These are phyloP conservation scores for Scheffersomyces segobiensis DNA, from an alignment of 1,139 yeast species.

Conservation along the genomic window DNA sequence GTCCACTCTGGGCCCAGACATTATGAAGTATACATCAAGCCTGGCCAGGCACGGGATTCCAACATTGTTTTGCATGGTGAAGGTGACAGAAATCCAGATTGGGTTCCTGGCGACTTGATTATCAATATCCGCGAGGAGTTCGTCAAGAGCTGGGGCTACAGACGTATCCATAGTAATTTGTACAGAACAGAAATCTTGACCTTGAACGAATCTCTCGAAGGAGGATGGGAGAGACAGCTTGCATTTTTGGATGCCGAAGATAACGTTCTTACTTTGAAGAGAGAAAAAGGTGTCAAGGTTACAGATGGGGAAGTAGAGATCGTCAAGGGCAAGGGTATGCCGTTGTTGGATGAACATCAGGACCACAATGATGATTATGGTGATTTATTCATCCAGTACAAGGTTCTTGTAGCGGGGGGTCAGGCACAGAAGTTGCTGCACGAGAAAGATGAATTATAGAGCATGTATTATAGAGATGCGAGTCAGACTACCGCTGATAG, in stretches of 20 bases:
- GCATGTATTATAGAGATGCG: neutral
- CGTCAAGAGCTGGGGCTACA: slow-evolving; percentile 70
- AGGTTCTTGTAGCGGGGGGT: slow-evolving; percentile 52
- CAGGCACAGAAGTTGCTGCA: neutral
- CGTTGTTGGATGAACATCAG: slow-evolving; percentile 40
- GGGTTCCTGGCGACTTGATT: slow-evolving; percentile 76
- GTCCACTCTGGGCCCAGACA: slow-evolving; percentile 57
- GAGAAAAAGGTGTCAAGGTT: slow-evolving; percentile 54
- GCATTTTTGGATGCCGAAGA: slow-evolving; percentile 65
- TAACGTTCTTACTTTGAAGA: slow-evolving; percentile 44
- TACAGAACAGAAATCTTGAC: slow-evolving; percentile 81
- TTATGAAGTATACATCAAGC: slow-evolving; percentile 62
- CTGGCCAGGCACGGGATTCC: slow-evolving; percentile 69
- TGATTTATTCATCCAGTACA: slow-evolving; percentile 72
- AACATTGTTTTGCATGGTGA: slow-evolving; percentile 67
- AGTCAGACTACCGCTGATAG: neutral
- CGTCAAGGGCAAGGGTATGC: slow-evolving; percentile 83
- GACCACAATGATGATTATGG: slow-evolving; percentile 60
- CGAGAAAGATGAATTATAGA: slow-evolving; percentile 1
- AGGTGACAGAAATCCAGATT: slow-evolving; percentile 82
- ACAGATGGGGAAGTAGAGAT: slow-evolving; percentile 70
- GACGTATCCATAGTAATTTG: slow-evolving; percentile 72
- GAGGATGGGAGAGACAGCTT: slow-evolving; percentile 76
- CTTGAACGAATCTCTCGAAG: slow-evolving; percentile 67
- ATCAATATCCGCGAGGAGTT: slow-evolving; percentile 58